Evolutionary conservation across 164 flowering plant species (phyloP).

Genomic region (Stephania yunnanensis): DNA sequence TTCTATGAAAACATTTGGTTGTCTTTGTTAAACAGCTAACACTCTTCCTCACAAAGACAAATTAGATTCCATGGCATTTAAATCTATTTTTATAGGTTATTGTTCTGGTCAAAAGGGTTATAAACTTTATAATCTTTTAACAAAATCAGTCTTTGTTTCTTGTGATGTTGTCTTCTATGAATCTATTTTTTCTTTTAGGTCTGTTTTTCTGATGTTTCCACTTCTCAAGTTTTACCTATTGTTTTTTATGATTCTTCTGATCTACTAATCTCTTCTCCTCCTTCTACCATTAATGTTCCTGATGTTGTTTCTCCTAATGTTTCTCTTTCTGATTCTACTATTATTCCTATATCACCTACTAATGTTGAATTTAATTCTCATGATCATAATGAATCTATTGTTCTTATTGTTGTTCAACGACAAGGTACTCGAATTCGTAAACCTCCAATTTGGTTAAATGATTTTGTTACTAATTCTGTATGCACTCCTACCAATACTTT

Average conservation of each 20-base stretch:
- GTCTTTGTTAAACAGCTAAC: slow-evolving; percentile 4
- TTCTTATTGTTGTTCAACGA: too few relatives aligned
- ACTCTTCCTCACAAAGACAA: neutral
- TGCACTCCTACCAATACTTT: too few relatives aligned
- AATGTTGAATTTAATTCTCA: too few relatives aligned
- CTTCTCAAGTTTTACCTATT: neutral
- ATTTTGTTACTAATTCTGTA: too few relatives aligned
- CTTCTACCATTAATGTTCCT: too few relatives aligned
- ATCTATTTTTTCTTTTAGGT: neutral
- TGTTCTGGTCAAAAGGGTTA: slow-evolving; percentile 1
- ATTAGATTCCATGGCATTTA: neutral
- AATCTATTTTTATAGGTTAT: slow-evolving; percentile 1
- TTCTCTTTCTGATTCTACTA: too few relatives aligned
- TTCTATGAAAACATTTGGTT: neutral
- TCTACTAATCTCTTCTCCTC: too few relatives aligned
- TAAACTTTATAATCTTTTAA: neutral
- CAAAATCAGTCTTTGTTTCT: neutral
- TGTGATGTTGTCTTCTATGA: slow-evolving; percentile 3
- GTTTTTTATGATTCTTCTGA: neutral
- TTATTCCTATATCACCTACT: too few relatives aligned
- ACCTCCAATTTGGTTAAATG: too few relatives aligned
- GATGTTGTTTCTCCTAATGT: too few relatives aligned
- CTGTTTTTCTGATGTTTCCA: neutral
- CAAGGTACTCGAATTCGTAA: too few relatives aligned
- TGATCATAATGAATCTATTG: too few relatives aligned